Conservation (phyloP, 345 rosid species). For the Populus euphratica region DNA sequence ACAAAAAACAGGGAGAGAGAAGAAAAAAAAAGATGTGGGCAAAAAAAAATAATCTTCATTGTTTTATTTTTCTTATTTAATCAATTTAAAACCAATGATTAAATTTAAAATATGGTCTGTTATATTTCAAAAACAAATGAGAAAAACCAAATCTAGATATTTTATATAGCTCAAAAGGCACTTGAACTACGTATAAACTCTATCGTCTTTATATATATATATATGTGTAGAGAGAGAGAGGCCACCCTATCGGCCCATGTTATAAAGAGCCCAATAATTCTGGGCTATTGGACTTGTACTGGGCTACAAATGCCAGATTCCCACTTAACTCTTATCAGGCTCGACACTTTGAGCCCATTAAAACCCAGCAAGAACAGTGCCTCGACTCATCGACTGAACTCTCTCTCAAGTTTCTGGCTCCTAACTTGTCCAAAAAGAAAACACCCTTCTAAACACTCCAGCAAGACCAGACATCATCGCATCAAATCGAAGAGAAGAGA, state of each 20-base stretch:
- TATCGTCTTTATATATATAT: no score
- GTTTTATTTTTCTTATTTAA: no score
- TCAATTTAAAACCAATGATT: no score
- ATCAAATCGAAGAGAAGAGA: conserved; percentile 1
- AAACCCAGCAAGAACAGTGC: neutral
- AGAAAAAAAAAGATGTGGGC: no score
- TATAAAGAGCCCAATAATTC: neutral
- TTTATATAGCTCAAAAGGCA: no score
- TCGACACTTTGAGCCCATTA: neutral
- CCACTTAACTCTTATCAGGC: neutral
- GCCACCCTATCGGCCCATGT: neutral
- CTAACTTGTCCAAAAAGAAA: conserved; percentile 11
- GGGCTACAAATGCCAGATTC: neutral
- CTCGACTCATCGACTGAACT: neutral
- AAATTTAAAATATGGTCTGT: no score
- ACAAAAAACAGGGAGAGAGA: no score
- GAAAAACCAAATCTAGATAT: no score
- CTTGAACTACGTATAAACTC: no score
- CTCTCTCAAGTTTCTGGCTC: neutral
- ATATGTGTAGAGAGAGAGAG: no score
- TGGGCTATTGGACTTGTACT: neutral
- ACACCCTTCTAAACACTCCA: neutral
- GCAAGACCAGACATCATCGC: neutral
- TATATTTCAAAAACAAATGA: no score
- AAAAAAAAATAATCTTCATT: no score